A percentile compares a stretch with the other conserved stretches of the same genome.
phyloP scores from a whole-genome alignment of 2,329 filamentous ascomycete genomes.

The Colletotrichum phormii region DNA sequence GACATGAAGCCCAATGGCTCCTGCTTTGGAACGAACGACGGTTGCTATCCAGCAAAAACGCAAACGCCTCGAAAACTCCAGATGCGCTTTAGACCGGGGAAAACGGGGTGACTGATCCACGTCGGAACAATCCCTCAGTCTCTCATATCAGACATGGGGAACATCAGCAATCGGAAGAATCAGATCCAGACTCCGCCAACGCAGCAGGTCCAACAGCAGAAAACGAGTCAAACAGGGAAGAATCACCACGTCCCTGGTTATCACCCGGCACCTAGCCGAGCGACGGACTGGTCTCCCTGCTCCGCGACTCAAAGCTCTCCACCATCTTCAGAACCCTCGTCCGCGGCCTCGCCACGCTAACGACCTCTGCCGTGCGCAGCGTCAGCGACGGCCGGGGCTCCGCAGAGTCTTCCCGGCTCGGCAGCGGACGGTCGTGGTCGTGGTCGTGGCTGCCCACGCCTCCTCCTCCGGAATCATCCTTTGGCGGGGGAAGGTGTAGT shows the following conservation, averaged over 20 bases:
- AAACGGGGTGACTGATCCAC: too few relatives aligned
- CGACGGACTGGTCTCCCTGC: slow-evolving; percentile 52
- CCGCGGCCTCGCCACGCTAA: slow-evolving; percentile 54
- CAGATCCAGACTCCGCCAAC: too few relatives aligned
- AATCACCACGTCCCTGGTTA: background rate
- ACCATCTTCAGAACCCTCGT: slow-evolving; percentile 67
- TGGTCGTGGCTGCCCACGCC: background rate
- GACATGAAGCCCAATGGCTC: too few relatives aligned
- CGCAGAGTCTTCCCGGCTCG: slow-evolving; percentile 33
- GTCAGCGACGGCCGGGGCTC: slow-evolving; percentile 47
- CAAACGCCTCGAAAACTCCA: too few relatives aligned
- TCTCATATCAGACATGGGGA: too few relatives aligned
- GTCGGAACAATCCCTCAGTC: too few relatives aligned
- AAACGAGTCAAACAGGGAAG: background rate
- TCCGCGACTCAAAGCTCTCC: slow-evolving; percentile 63
- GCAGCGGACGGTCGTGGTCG: background rate
- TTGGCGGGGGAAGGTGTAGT: slow-evolving; percentile 36
- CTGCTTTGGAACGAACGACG: background rate
- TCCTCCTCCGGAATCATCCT: slow-evolving; percentile 1
- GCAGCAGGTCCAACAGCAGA: background rate
- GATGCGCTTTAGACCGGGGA: too few relatives aligned
- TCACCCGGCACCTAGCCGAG: slow-evolving; percentile 6
- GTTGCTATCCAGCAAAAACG: too few relatives aligned
- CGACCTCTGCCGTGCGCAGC: slow-evolving; percentile 59
- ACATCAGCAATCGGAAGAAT: too few relatives aligned